phyloP scores from a whole-genome alignment of 768 basidiomycete species.

The Hypholoma sublateritium region DNA sequence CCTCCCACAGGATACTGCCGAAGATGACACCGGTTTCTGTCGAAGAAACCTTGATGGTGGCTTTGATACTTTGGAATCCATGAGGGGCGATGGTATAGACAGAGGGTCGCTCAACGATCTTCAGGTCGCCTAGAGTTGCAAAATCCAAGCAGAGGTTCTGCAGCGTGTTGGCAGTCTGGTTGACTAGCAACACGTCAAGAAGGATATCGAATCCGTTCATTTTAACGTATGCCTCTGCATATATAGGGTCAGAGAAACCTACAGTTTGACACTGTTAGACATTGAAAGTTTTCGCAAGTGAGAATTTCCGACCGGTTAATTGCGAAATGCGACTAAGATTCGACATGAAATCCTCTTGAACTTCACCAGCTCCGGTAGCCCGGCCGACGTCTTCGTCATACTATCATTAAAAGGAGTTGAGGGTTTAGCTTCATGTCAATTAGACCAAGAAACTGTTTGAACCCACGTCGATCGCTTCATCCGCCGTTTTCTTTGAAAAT shows the following conservation, averaged over 20 bases:
- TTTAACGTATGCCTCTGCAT: conserved; percentile 96
- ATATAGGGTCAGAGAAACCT: conserved; percentile 98
- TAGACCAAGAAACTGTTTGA: no score
- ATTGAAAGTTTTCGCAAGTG: neutral
- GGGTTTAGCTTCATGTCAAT: no score
- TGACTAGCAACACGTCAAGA: conserved; percentile 93
- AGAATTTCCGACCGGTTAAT: conserved; percentile 68
- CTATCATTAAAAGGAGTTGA: conserved; percentile 35
- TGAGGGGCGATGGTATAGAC: conserved; percentile 94
- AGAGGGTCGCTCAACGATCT: conserved; percentile 93
- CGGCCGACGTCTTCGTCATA: conserved; percentile 87
- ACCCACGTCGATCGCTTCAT: conserved; percentile 74
- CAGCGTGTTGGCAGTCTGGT: conserved; percentile 90
- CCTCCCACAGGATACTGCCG: conserved; percentile 96
- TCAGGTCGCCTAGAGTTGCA: conserved; percentile 94
- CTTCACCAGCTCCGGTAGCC: conserved; percentile 83
- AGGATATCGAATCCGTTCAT: conserved; percentile 97
- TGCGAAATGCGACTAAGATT: conserved; percentile 92
- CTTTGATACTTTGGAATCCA: conserved; percentile 98
- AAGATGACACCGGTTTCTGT: conserved; percentile 99
- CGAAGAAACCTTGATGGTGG: conserved; percentile 97
- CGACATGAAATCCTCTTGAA: conserved; percentile 91
- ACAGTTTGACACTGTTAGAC: neutral
- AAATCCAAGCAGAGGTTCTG: conserved; percentile 98
- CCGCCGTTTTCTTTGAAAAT: conserved; percentile 88